These are phyloP conservation scores for Pugionium cornutum DNA, from an alignment of 345 rosid species.

Conservation along the genomic window DNA sequence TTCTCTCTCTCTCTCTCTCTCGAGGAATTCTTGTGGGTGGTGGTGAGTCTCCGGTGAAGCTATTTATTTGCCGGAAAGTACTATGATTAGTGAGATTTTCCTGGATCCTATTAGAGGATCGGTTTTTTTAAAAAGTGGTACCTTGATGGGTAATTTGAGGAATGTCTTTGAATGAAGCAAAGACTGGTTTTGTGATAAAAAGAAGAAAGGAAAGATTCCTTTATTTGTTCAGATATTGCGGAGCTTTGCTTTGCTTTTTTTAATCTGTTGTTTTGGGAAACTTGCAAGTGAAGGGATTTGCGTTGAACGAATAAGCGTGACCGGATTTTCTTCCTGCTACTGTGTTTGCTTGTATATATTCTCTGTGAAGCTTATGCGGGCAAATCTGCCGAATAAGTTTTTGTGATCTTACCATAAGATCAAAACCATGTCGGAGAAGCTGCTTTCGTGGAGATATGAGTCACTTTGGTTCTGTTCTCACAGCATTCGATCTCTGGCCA, in stretches of 20 bases:
- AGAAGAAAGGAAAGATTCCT: slow-evolving; percentile 27
- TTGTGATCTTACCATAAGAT: slow-evolving; percentile 10
- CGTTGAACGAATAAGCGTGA: slow-evolving; percentile 54
- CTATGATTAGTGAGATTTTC: slow-evolving; percentile 6
- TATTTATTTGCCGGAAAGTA: slow-evolving; percentile 25
- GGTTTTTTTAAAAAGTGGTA: slow-evolving; percentile 20
- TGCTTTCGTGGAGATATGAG: slow-evolving; percentile 21
- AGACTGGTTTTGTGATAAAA: slow-evolving; percentile 21
- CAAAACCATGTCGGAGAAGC: slow-evolving; percentile 25
- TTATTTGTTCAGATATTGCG: slow-evolving; percentile 33
- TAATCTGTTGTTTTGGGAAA: slow-evolving; percentile 37
- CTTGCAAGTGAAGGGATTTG: slow-evolving; percentile 63
- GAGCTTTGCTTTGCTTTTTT: slow-evolving; percentile 35
- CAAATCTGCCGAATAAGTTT: slow-evolving; percentile 25
- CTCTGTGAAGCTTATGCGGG: slow-evolving; percentile 19
- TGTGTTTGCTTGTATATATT: slow-evolving; percentile 26
- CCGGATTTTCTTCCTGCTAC: slow-evolving; percentile 36
- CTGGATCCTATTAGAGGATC: slow-evolving; percentile 32
- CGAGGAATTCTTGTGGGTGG: slow-evolving; percentile 25
- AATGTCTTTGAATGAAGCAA: slow-evolving; percentile 40
- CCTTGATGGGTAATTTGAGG: slow-evolving; percentile 33
- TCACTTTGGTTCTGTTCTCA: slow-evolving; percentile 26
- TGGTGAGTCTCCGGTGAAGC: slow-evolving; percentile 31
- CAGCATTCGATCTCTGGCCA: slow-evolving; percentile 2
- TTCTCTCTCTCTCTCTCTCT: slow-evolving; percentile 11